These are phyloP conservation scores for Huntiella abstrusa DNA, from an alignment of 2,329 filamentous ascomycete genomes.

Conservation along the genomic window DNA sequence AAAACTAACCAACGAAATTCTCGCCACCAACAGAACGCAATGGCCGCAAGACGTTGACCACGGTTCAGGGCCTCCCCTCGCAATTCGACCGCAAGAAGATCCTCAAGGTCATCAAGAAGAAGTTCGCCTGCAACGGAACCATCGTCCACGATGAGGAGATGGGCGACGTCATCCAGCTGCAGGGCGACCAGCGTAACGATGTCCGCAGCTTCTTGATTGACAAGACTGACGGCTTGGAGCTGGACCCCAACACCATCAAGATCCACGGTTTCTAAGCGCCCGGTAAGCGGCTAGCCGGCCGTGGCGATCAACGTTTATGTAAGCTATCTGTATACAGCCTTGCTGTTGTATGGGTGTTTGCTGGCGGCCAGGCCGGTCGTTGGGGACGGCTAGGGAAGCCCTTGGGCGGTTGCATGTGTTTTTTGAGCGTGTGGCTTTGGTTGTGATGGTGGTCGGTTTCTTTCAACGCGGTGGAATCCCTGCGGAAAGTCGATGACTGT, in stretches of 20 bases:
- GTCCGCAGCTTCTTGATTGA: conserved; percentile 93
- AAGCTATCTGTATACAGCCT: too few relatives aligned
- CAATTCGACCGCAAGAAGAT: conserved; percentile 99
- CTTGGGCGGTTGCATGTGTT: too few relatives aligned
- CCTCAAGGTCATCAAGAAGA: conserved; percentile 99
- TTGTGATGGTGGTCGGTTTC: not conserved
- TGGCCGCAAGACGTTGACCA: conserved; percentile 99
- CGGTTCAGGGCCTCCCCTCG: conserved; percentile 94
- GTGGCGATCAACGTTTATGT: too few relatives aligned
- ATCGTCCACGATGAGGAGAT: conserved; percentile 91
- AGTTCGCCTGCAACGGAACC: conserved; percentile 99
- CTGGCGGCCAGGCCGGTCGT: too few relatives aligned
- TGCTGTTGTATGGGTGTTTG: too few relatives aligned
- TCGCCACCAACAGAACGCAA: conserved; percentile 59
- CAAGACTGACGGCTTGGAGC: conserved; percentile 84
- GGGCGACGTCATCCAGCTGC: conserved; percentile 98
- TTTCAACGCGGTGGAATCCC: conserved; percentile 2
- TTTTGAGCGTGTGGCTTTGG: too few relatives aligned
- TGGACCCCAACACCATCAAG: conserved; percentile 96
- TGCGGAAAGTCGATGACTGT: not conserved
- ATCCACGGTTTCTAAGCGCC: conserved; percentile 37
- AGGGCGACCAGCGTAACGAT: conserved; percentile 98
- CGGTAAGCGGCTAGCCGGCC: too few relatives aligned
- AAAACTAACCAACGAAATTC: not conserved
- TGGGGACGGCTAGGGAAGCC: too few relatives aligned